A percentile compares a stretch with the other conserved stretches of the same genome.
These are phyloP conservation scores for Lactifluus subvellereus DNA, from an alignment of 768 basidiomycete species.

Conservation along the genomic window DNA sequence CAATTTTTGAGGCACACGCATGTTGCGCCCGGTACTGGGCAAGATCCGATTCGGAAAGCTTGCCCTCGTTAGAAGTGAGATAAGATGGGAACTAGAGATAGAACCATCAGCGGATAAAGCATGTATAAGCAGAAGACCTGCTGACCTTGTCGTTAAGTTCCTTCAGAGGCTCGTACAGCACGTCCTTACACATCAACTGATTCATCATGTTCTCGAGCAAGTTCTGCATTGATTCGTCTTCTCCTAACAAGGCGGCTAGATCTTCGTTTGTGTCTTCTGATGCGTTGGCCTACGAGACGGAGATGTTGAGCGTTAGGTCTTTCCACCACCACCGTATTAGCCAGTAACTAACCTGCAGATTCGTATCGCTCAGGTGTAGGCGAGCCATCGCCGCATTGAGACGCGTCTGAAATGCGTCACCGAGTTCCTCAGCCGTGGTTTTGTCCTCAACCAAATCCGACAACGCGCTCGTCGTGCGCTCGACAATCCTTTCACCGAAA, in stretches of 20 bases:
- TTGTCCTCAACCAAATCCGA: constrained; percentile 17
- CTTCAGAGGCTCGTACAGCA: constrained; percentile 82
- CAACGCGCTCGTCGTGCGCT: constrained; percentile 45
- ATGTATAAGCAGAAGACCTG: constrained; percentile 4
- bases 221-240: constrained; percentile 49
- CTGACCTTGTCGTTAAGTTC: constrained; percentile 68
- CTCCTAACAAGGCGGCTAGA: constrained; percentile 47
- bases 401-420: constrained; percentile 56
- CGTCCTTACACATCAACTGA: constrained; percentile 73
- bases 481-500: constrained; percentile 56
- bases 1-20: constrained; percentile 47
- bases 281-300: constrained; percentile 25
- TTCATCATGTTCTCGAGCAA: constrained; percentile 79
- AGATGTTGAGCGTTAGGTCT: constrained; percentile 7
- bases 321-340: background rate
- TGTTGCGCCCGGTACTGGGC: constrained; percentile 61
- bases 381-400: constrained; percentile 72
- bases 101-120: background rate
- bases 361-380: constrained; percentile 61
- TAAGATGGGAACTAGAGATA: constrained; percentile 66
- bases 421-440: constrained; percentile 13
- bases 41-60: constrained; percentile 52
- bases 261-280: constrained; percentile 34
- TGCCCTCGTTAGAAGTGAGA: constrained; percentile 48
- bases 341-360: constrained; percentile 37